These are phyloP conservation scores for Aspergillus kassunensis DNA, from an alignment of 495 filamentous ascomycete genomes.

Conservation along the genomic window DNA sequence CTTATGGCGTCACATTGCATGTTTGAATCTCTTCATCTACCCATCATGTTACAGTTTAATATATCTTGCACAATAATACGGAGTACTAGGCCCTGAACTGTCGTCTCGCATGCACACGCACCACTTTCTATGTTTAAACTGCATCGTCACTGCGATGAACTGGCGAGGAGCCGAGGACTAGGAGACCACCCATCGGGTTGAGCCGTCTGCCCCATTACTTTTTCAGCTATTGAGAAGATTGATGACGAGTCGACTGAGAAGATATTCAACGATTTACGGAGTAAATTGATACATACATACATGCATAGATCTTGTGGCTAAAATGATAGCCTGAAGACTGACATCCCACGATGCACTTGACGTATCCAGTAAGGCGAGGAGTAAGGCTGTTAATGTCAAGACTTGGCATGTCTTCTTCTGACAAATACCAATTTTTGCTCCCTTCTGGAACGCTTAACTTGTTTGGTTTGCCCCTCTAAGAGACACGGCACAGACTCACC, in stretches of 20 bases:
- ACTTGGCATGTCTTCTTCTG: conserved; percentile 29
- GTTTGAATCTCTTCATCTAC: background rate
- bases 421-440: conserved; percentile 12
- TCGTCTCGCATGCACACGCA: background rate
- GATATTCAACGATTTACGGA: too few species aligned
- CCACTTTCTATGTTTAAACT: background rate
- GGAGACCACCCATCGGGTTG: conserved; percentile 1
- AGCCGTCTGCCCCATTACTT: conserved; percentile 5
- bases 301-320: background rate
- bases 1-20: conserved; percentile 2
- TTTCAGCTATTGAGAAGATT: background rate
- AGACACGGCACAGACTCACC: conserved; percentile 21
- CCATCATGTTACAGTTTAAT: background rate
- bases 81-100: background rate
- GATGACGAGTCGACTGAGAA: conserved; percentile 2
- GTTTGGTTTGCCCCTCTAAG: conserved; percentile 15
- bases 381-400: conserved; percentile 37
- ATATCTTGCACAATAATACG: background rate
- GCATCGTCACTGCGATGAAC: background rate
- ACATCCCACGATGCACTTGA: too few species aligned
- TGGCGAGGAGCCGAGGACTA: too few species aligned
- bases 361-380: conserved; percentile 24
- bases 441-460: conserved; percentile 16
- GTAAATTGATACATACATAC: background rate
- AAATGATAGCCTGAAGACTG: too few species aligned